These are phyloP conservation scores for Cruciata laevipes DNA, from an alignment of 257 asterid species.

Conservation along the genomic window DNA sequence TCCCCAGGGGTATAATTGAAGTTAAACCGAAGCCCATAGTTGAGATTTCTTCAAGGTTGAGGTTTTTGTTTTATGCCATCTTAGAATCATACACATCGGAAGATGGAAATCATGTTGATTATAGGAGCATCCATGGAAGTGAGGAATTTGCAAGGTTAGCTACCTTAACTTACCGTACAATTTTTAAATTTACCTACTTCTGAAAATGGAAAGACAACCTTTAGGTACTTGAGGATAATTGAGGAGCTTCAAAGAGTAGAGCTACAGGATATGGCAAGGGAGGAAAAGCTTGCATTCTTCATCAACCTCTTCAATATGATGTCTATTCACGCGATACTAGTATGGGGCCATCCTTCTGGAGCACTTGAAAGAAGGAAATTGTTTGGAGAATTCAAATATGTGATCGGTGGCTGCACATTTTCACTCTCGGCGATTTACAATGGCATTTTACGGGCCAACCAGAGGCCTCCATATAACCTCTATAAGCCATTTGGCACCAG, in stretches of 20 bases:
- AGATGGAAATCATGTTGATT: conserved; percentile 69
- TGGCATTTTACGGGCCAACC: conserved; percentile 84
- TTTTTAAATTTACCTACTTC: background rate
- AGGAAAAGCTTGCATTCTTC: conserved; percentile 81
- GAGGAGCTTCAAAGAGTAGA: conserved; percentile 94
- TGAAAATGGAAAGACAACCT: background rate
- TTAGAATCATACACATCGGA: conserved; percentile 80
- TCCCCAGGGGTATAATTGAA: conserved; percentile 78
- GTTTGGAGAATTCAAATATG: conserved; percentile 82
- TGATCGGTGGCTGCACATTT: conserved; percentile 77
- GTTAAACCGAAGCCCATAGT: conserved; percentile 69
- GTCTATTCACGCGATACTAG: conserved; percentile 67
- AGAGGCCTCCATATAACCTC: conserved; percentile 85
- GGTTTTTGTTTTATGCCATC: conserved; percentile 52
- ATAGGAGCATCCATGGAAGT: conserved; percentile 78
- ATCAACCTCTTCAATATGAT: conserved; percentile 75
- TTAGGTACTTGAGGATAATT: conserved; percentile 68
- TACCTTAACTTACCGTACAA: background rate
- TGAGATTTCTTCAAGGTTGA: conserved; percentile 73
- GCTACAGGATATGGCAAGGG: conserved; percentile 55
- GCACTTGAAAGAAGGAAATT: conserved; percentile 64
- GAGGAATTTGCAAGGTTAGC: conserved; percentile 90
- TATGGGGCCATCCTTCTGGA: conserved; percentile 70
- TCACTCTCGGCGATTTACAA: conserved; percentile 79
- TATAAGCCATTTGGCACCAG: conserved; percentile 59